Conservation (phyloP, 441 rosid genomes). For the Pelargonium citronellum region DNA sequence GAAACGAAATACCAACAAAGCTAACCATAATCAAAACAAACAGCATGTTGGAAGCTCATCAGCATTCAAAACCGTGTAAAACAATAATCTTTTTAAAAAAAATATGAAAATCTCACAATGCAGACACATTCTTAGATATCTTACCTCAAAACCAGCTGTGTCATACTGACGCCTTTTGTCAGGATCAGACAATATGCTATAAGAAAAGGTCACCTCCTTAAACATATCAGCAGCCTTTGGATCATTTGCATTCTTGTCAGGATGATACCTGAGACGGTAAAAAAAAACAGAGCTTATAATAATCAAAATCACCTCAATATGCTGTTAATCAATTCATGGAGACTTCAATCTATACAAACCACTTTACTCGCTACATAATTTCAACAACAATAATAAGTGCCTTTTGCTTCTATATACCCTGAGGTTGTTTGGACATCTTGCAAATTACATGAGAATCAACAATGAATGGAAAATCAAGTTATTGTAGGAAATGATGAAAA, state of each 20-base stretch:
- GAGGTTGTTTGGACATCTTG: too few relatives aligned
- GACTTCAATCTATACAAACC: too few relatives aligned
- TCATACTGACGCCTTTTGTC: slow-evolving; percentile 81
- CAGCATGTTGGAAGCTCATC: neutral
- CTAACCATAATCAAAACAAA: neutral
- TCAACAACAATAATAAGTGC: too few relatives aligned
- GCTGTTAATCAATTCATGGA: too few relatives aligned
- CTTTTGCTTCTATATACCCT: too few relatives aligned
- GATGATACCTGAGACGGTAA: slow-evolving; percentile 76
- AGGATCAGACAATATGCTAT: slow-evolving; percentile 79
- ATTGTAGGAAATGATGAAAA: too few relatives aligned
- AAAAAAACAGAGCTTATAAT: slow-evolving; percentile 6
- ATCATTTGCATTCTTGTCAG: slow-evolving; percentile 92
- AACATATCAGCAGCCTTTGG: slow-evolving; percentile 85
- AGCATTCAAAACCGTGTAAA: slow-evolving; percentile 9
- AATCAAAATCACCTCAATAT: neutral
- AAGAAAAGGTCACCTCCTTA: slow-evolving; percentile 88
- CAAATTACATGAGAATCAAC: too few relatives aligned
- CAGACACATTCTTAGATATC: slow-evolving; percentile 16
- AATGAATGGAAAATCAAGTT: too few relatives aligned
- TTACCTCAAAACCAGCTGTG: slow-evolving; percentile 91
- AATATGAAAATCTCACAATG: slow-evolving; percentile 1
- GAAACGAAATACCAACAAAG: neutral
- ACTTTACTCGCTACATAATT: too few relatives aligned
- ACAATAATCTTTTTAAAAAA: slow-evolving; percentile 6